phyloP scores from a whole-genome alignment of 345 rosid species.

The Citropsis articulata region DNA sequence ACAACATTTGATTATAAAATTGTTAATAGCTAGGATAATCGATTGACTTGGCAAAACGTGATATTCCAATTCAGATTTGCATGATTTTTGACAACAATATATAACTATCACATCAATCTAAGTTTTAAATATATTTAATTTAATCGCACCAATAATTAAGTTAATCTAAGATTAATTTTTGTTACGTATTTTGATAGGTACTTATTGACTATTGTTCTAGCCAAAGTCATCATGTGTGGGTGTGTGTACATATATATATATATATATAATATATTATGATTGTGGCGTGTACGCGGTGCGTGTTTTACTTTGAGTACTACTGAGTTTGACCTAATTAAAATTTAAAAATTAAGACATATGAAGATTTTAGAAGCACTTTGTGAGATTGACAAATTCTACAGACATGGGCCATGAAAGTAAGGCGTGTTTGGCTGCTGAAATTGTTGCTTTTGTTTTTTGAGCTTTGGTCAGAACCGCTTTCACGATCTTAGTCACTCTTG shows the following conservation, averaged over 20 bases:
- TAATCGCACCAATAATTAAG: not conserved
- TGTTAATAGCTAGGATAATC: constrained; percentile 17
- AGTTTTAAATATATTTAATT: not conserved
- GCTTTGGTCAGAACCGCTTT: no score
- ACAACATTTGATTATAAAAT: constrained; percentile 18
- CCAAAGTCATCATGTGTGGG: not conserved
- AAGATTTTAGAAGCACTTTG: not conserved
- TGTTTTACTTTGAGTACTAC: not conserved
- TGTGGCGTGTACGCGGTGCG: constrained; percentile 5
- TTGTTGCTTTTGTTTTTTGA: not conserved
- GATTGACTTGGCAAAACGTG: constrained; percentile 26
- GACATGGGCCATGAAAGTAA: not conserved
- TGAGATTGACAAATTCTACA: not conserved
- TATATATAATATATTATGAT: not conserved
- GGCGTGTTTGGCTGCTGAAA: not conserved
- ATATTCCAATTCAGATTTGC: not conserved
- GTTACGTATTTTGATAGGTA: not conserved
- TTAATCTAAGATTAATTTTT: no score
- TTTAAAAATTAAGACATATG: not conserved
- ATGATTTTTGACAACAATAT: not conserved
- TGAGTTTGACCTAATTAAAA: not conserved
- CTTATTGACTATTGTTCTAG: no score
- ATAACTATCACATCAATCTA: constrained; percentile 18
- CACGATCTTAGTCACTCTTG: not conserved
- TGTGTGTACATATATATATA: no score